These are phyloP conservation scores for Aspergillus amoenus DNA, from an alignment of 2,329 filamentous ascomycete genomes.

Conservation along the genomic window DNA sequence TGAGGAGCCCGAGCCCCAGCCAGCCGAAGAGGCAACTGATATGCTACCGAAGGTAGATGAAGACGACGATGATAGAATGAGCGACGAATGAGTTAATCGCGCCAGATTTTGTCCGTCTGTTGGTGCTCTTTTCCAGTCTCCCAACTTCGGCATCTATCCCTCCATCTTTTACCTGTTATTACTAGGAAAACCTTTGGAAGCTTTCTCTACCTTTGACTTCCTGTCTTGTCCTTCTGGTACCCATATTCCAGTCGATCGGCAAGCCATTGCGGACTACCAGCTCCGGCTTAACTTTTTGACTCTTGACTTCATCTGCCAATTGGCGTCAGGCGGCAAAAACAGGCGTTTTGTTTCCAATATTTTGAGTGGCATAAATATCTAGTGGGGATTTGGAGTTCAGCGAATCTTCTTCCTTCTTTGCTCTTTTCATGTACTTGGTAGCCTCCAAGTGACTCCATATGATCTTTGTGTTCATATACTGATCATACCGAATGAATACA, in stretches of 20 bases:
- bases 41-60: conserved; percentile 11
- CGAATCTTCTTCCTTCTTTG: conserved; percentile 7
- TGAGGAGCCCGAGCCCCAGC: conserved; percentile 9
- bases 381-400: conserved; percentile 21
- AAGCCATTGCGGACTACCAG: neutral
- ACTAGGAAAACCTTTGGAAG: neutral
- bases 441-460: neutral
- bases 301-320: neutral
- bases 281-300: neutral
- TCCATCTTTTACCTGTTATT: neutral
- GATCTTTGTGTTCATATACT: neutral
- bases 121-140: too few relatives aligned
- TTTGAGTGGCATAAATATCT: conserved; percentile 11
- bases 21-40: conserved; percentile 7
- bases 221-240: neutral
- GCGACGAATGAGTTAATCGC: conserved; percentile 18
- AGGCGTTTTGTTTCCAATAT: conserved; percentile 14
- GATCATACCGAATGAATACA: neutral
- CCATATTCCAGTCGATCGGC: neutral
- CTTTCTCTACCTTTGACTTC: neutral
- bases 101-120: neutral
- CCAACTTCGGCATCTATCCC: neutral
- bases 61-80: conserved; percentile 20
- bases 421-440: conserved; percentile 3
- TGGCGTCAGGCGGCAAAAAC: conserved; percentile 14